Percentiles rank a stretch among this genome's conserved stretches.
These are phyloP conservation scores for Emmonsiellopsis sp. DNA, from an alignment of 2,329 filamentous ascomycete genomes.

Conservation along the genomic window DNA sequence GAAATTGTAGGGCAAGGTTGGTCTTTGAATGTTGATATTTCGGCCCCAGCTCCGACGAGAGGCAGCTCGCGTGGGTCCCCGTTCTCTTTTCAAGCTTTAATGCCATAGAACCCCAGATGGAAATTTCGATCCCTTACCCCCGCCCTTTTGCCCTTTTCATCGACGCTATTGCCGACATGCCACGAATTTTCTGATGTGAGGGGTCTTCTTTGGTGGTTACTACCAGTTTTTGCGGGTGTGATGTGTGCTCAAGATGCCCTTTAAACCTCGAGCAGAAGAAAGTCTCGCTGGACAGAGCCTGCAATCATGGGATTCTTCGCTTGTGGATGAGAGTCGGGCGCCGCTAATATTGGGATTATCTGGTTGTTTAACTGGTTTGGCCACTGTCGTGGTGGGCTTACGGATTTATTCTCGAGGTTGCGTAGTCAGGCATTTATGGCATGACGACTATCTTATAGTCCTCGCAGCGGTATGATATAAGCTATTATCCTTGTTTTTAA, in stretches of 20 bases:
- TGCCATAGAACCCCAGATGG: background rate
- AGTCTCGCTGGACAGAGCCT: background rate
- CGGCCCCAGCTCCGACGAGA: background rate
- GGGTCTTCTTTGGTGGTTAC: too few species aligned
- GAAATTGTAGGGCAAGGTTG: background rate
- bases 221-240: background rate
- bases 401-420: conserved; percentile 9
- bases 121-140: background rate
- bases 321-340: conserved; percentile 4
- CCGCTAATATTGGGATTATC: conserved; percentile 8
- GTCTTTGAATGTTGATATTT: background rate
- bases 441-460: conserved; percentile 10
- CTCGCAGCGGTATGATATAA: conserved; percentile 8
- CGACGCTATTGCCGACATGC: background rate
- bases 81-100: background rate
- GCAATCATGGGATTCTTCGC: background rate
- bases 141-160: background rate
- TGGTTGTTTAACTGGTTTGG: conserved; percentile 9
- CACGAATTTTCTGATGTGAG: too few species aligned
- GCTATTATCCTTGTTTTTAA: background rate
- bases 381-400: conserved; percentile 7
- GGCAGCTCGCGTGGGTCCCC: background rate
- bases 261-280: background rate
- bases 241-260: background rate
- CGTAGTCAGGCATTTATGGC: conserved; percentile 4